phyloP scores from a whole-genome alignment of 306 rosid genomes.

The Malus sylvestris region DNA sequence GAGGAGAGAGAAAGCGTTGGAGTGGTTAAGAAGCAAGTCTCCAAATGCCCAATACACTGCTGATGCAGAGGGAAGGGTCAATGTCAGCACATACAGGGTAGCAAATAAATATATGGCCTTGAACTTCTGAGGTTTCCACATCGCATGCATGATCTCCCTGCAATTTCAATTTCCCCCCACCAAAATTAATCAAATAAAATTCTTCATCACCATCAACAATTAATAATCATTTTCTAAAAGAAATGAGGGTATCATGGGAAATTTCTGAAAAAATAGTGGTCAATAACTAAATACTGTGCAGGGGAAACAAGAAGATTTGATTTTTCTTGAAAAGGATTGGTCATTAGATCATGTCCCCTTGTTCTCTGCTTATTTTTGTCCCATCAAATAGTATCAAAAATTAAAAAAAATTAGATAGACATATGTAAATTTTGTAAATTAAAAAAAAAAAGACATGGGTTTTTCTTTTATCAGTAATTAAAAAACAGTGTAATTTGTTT shows the following conservation, averaged over 20 bases:
- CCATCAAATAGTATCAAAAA: not conserved
- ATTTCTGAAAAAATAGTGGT: not conserved
- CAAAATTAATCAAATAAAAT: not conserved
- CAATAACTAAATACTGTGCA: not conserved
- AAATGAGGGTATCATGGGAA: constrained; percentile 20
- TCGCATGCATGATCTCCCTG: constrained; percentile 99
- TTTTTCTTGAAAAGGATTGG: constrained; percentile 10
- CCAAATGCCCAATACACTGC: constrained; percentile 99
- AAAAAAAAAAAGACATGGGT: constrained; percentile 22
- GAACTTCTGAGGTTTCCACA: constrained; percentile 98
- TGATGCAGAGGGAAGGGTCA: constrained; percentile 85
- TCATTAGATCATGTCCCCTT: constrained; percentile 30
- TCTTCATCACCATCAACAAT: not conserved
- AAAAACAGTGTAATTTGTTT: not conserved
- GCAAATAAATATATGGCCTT: constrained; percentile 80
- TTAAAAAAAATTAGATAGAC: not conserved
- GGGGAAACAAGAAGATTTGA: not conserved
- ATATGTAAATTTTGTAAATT: constrained; percentile 8
- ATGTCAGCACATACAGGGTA: constrained; percentile 80
- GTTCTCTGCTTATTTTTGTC: not conserved
- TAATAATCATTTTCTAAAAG: not conserved
- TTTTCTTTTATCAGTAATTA: not conserved
- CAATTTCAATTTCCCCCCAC: not conserved
- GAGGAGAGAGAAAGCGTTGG: constrained; percentile 92
- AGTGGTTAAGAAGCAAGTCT: constrained; percentile 88